Conservation (phyloP, 495 filamentous ascomycete genomes). For the Lasiosphaeria miniovina region DNA sequence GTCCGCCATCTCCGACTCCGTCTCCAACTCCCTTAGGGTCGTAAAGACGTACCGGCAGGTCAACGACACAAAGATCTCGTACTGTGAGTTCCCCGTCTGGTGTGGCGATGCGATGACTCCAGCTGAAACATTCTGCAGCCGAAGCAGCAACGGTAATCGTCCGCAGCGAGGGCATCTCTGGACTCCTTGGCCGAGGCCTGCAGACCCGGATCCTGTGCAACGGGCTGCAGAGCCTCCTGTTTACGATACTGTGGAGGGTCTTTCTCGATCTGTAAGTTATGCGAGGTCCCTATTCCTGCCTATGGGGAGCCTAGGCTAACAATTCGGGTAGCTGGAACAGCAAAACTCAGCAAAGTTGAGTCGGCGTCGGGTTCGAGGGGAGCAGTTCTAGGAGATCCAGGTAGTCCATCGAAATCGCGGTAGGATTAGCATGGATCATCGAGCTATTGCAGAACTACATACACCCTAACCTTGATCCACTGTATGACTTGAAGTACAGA, state of each 20-base stretch:
- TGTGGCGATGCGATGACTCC: background rate
- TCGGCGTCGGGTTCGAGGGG: too few relatives aligned
- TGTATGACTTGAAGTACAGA: too few relatives aligned
- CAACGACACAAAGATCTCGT: slow-evolving; percentile 32
- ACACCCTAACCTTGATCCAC: too few relatives aligned
- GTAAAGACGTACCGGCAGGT: slow-evolving; percentile 37
- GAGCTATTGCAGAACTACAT: too few relatives aligned
- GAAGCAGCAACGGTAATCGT: slow-evolving; percentile 30
- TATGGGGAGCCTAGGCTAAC: background rate
- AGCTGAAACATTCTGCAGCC: slow-evolving; percentile 12
- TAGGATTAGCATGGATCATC: too few relatives aligned
- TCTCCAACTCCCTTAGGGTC: slow-evolving; percentile 33
- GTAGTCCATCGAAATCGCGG: too few relatives aligned
- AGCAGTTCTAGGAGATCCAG: too few relatives aligned
- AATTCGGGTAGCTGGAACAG: too few relatives aligned
- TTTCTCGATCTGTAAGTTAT: slow-evolving; percentile 37
- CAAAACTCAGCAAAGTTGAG: too few relatives aligned
- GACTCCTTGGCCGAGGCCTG: slow-evolving; percentile 32
- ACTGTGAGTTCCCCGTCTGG: slow-evolving; percentile 21
- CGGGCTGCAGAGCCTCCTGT: slow-evolving; percentile 33
- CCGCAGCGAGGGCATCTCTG: slow-evolving; percentile 26
- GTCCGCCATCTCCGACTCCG: slow-evolving; percentile 30
- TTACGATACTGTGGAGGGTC: slow-evolving; percentile 34
- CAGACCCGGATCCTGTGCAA: slow-evolving; percentile 35
- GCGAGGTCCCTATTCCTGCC: background rate